These are phyloP conservation scores for Penicillium flavigenum DNA, from an alignment of 495 filamentous ascomycete genomes.

Conservation along the genomic window DNA sequence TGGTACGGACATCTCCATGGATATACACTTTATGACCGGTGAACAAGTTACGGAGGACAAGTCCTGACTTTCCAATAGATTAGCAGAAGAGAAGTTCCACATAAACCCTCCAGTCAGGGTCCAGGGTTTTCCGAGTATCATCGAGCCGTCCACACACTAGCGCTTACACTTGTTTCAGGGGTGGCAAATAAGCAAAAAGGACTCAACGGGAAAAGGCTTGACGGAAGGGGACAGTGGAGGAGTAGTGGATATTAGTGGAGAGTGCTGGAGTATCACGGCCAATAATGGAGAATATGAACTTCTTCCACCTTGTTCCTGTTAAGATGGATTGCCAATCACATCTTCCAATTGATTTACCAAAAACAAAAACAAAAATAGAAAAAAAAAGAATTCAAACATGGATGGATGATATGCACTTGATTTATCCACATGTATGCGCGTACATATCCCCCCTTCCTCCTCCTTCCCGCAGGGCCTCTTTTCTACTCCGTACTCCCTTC, in stretches of 20 bases:
- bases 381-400: not conserved
- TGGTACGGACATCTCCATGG: too few relatives aligned
- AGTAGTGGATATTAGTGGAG: too few relatives aligned
- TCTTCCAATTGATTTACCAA: not conserved
- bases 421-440: slow-evolving; percentile 8
- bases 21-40: not conserved
- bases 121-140: not conserved
- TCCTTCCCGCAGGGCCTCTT: slow-evolving; percentile 8
- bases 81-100: not conserved
- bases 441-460: slow-evolving; percentile 14
- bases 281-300: slow-evolving; percentile 6
- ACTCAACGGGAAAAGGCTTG: slow-evolving; percentile 1
- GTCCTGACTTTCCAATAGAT: not conserved
- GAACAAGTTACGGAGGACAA: not conserved
- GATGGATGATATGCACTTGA: not conserved
- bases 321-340: slow-evolving; percentile 1
- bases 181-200: slow-evolving; percentile 1
- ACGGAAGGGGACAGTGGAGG: not conserved
- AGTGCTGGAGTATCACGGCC: not conserved
- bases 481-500: slow-evolving; percentile 15
- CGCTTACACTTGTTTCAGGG: slow-evolving; percentile 14
- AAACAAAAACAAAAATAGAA: not conserved
- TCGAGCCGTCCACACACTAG: not conserved
- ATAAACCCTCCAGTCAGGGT: slow-evolving; percentile 6
- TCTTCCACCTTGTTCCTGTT: not conserved